Percentiles rank a stretch among this genome's conserved stretches.
phyloP scores from a whole-genome alignment of 805 yeast genomes.

The Wickerhamomyces queroliae region DNA sequence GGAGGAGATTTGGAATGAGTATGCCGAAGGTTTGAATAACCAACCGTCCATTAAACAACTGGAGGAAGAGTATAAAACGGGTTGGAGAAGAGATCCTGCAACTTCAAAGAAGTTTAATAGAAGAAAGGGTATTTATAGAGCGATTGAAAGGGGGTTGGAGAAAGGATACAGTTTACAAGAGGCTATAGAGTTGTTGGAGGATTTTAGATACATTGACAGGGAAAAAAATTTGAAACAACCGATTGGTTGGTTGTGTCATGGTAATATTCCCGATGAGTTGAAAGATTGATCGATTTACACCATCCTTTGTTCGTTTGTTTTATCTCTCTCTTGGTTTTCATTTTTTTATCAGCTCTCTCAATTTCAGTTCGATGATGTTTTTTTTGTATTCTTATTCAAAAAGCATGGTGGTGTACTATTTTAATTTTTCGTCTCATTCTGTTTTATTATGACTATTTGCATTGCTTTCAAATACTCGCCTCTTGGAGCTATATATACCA shows the following conservation, averaged over 20 bases:
- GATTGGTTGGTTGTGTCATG: constrained; percentile 38
- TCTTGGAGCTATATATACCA: no score
- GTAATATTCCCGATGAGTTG: constrained; percentile 29
- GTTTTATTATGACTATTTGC: neutral
- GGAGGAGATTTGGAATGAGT: constrained; percentile 52
- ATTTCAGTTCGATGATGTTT: no score
- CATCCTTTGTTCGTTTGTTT: neutral
- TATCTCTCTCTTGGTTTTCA: neutral
- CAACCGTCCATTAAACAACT: constrained; percentile 47
- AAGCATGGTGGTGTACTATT: no score
- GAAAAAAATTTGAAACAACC: constrained; percentile 37
- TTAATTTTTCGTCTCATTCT: no score
- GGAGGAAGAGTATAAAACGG: constrained; percentile 43
- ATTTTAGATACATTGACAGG: constrained; percentile 33
- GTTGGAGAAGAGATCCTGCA: constrained; percentile 52
- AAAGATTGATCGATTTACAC: constrained; percentile 1
- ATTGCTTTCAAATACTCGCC: neutral
- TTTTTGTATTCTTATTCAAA: no score
- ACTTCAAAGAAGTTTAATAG: constrained; percentile 47
- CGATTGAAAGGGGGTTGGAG: constrained; percentile 43
- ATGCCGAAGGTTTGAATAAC: constrained; percentile 42
- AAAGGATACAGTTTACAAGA: constrained; percentile 38
- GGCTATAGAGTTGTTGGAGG: constrained; percentile 42
- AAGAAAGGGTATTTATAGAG: constrained; percentile 47
- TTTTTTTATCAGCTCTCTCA: neutral